Evolutionary conservation across 2,329 filamentous ascomycete species (phyloP).

Genomic region (Beauveria medogensis): DNA sequence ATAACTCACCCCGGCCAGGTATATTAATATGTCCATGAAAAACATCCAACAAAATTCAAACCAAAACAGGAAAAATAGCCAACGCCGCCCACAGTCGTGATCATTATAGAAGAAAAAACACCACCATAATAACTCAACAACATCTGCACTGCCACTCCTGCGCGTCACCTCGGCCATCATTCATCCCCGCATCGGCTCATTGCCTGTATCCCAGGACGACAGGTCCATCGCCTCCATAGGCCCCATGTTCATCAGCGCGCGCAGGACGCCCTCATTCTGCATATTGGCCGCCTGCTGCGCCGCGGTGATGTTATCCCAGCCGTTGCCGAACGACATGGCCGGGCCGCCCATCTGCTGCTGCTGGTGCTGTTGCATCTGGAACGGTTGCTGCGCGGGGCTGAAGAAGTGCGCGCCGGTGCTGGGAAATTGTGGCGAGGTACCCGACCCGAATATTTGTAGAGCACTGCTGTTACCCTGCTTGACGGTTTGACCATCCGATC

Average conservation of each 20-base stretch:
- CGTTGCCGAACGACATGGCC: conserved; percentile 19
- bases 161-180: neutral
- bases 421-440: conserved; percentile 1
- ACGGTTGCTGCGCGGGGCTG: neutral
- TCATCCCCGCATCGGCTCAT: conserved; percentile 11
- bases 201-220: conserved; percentile 34
- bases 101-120: neutral
- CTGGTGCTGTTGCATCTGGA: neutral
- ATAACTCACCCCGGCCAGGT: neutral
- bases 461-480: neutral
- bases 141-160: neutral
- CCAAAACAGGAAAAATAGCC: neutral
- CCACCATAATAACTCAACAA: neutral
- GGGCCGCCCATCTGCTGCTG: neutral
- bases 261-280: conserved; percentile 44
- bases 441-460: neutral
- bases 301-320: conserved; percentile 34
- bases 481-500: conserved; percentile 15
- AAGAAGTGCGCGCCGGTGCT: conserved; percentile 4
- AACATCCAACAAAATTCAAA: neutral
- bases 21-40: neutral
- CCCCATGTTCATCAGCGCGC: conserved; percentile 50
- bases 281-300: conserved; percentile 21
- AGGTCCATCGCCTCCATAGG: conserved; percentile 55
- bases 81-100: conserved; percentile 2